These are phyloP conservation scores for Plasmodium gonderi DNA, from an alignment of 169 alveolate species.

Conservation along the genomic window DNA sequence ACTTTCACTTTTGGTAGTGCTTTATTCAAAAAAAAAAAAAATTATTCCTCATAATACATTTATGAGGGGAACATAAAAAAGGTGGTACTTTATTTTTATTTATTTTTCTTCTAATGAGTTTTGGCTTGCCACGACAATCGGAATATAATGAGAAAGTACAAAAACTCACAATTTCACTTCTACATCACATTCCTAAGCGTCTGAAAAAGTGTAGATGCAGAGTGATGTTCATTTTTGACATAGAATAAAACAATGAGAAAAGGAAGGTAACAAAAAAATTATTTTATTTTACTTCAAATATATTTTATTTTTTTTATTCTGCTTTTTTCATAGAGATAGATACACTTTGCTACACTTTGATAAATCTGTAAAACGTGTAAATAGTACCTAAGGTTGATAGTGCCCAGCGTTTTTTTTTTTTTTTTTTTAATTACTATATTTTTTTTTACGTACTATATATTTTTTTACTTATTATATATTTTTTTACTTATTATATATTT, in stretches of 20 bases:
- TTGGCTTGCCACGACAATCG: too few relatives aligned
- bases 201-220: too few relatives aligned
- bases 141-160: too few relatives aligned
- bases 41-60: not conserved
- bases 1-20: not conserved
- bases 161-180: too few relatives aligned
- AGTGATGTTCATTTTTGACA: too few relatives aligned
- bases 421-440: not conserved
- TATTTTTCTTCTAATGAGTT: too few relatives aligned
- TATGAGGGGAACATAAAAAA: not conserved
- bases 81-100: too few relatives aligned
- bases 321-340: not conserved
- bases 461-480: too few relatives aligned
- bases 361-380: not conserved
- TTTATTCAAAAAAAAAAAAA: not conserved
- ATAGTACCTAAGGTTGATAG: not conserved
- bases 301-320: not conserved
- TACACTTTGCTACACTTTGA: not conserved
- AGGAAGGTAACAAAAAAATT: not conserved
- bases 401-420: not conserved
- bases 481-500: too few relatives aligned
- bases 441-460: too few relatives aligned
- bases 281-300: not conserved
- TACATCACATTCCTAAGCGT: too few relatives aligned
- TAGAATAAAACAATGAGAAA: not conserved